Evolutionary conservation across 2,329 filamentous ascomycete species (phyloP), one percentile per base, ranked within the genome.

Genomic region (Fusarium sp.): DNA sequence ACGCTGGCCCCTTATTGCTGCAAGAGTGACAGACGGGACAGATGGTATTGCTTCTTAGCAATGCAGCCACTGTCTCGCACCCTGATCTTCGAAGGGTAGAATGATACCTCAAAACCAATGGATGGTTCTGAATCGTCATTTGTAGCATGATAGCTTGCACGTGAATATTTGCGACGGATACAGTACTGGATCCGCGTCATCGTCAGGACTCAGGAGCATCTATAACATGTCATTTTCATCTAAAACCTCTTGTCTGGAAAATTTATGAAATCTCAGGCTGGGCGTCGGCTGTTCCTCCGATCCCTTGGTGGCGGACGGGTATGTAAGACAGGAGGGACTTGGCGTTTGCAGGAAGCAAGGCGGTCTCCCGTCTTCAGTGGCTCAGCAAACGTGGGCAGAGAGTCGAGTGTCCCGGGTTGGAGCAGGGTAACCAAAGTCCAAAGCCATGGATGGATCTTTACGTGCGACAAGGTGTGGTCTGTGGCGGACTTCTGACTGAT

Each of bases 401-500:
- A 40, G 37, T 40, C 25, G 36, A 35, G 53, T 42, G 35, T 35
- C 35, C 31, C 31, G 31, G 31, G 31, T 41, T 8, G 11, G 10
- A 46, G 27, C 40, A 58, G 36, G 53, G 36, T 23, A 45, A 40
- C 31, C 14, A 20, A 14, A 18, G 11, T 11, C 53, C 52, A 70
- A 50, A 68, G 40, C 53, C 47, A 40, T 56, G 64, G 47, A 41
- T 59, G 61, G 47, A 35, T 59, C 46, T 39, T 58, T 58, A 46
- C 29, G 51, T 58, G 65, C 54, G 63, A 69, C 68, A 72, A 46
- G 60, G 58, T 58, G 66, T 58, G 55, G 64, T 48, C 63, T 50
- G 50, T 71, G 62, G 59, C 25, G 50, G 50, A 39, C 47, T 42
- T 60, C 27, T 57, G 50, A 42, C 29, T 46, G 43, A 49, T 40